phyloP scores from a whole-genome alignment of 805 yeast species.

The Schizosaccharomyces pombe region DNA sequence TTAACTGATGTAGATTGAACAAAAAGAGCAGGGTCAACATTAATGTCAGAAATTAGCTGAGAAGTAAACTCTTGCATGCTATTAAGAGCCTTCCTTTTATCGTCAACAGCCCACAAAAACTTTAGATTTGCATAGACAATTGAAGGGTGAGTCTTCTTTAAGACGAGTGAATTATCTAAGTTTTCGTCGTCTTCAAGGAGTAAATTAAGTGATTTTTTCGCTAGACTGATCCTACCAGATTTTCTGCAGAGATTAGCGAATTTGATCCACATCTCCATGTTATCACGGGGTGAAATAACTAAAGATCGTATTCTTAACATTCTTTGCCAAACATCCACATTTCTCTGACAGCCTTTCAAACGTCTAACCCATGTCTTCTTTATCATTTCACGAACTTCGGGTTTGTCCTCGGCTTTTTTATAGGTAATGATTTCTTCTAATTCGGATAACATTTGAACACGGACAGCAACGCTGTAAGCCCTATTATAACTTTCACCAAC shows the following conservation, averaged over 20 bases:
- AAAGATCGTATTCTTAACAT: slow-evolving; percentile 79
- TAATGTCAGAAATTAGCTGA: slow-evolving; percentile 68
- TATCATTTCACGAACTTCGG: slow-evolving; percentile 55
- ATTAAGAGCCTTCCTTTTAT: slow-evolving; percentile 60
- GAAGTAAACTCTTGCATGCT: slow-evolving; percentile 79
- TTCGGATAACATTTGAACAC: slow-evolving; percentile 93
- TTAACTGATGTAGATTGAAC: slow-evolving; percentile 1
- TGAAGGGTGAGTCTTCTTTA: slow-evolving; percentile 66
- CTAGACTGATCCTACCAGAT: slow-evolving; percentile 74
- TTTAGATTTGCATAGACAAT: slow-evolving; percentile 93
- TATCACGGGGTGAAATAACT: slow-evolving; percentile 84
- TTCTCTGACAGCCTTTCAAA: slow-evolving; percentile 76
- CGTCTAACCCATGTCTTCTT: slow-evolving; percentile 87
- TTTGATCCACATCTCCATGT: slow-evolving; percentile 93
- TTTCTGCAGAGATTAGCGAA: slow-evolving; percentile 90
- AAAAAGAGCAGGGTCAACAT: slow-evolving; percentile 24
- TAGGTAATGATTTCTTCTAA: slow-evolving; percentile 82
- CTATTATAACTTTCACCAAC: slow-evolving; percentile 90
- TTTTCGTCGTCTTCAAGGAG: slow-evolving; percentile 54
- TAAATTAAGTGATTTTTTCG: slow-evolving; percentile 71
- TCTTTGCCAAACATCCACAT: slow-evolving; percentile 97
- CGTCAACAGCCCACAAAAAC: slow-evolving; percentile 91
- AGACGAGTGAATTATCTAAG: slow-evolving; percentile 13
- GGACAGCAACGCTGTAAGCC: slow-evolving; percentile 87
- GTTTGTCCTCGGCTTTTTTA: slow-evolving; percentile 60